phyloP scores from a whole-genome alignment of 225 moss, liverwort and hornwort genomes.

The Physcomitrium patens region DNA sequence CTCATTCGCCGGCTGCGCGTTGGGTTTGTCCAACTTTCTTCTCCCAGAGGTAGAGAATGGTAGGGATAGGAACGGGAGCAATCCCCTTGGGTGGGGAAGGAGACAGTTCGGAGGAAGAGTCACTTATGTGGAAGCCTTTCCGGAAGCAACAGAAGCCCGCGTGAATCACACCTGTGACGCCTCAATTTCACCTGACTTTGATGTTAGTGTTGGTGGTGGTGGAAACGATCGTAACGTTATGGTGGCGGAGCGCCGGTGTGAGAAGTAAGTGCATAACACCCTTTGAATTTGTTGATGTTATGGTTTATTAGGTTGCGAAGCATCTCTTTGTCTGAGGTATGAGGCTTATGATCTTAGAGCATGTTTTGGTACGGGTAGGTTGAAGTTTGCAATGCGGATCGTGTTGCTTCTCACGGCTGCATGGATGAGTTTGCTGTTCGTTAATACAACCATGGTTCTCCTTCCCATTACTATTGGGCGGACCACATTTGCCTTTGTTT shows the following conservation, averaged over 20 bases:
- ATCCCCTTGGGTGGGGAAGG: conserved; percentile 28
- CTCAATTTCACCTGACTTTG: neutral
- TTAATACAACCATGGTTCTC: conserved; percentile 62
- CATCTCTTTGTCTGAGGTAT: neutral
- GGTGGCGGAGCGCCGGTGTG: conserved; percentile 29
- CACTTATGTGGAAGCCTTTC: conserved; percentile 1
- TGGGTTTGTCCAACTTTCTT: conserved; percentile 59
- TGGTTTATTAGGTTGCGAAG: neutral
- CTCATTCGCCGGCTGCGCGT: conserved; percentile 41
- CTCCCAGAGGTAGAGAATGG: conserved; percentile 53
- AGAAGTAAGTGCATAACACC: conserved; percentile 41
- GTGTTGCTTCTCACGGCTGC: conserved; percentile 48
- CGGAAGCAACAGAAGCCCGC: conserved; percentile 3
- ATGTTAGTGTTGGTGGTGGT: neutral
- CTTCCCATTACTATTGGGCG: conserved; percentile 64
- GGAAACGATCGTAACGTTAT: conserved; percentile 15
- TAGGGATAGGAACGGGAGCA: conserved; percentile 39
- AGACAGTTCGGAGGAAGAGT: conserved; percentile 13
- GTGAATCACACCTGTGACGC: neutral
- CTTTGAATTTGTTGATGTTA: neutral
- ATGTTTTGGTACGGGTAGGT: conserved; percentile 39
- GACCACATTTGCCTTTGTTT: conserved; percentile 49
- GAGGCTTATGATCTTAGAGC: neutral
- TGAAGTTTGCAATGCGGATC: conserved; percentile 56
- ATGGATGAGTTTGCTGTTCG: conserved; percentile 59